A percentile compares a stretch with the other conserved stretches of the same genome.
These are phyloP conservation scores for Colletotrichum tamarilloi DNA, from an alignment of 2,329 filamentous ascomycete species.

Conservation along the genomic window DNA sequence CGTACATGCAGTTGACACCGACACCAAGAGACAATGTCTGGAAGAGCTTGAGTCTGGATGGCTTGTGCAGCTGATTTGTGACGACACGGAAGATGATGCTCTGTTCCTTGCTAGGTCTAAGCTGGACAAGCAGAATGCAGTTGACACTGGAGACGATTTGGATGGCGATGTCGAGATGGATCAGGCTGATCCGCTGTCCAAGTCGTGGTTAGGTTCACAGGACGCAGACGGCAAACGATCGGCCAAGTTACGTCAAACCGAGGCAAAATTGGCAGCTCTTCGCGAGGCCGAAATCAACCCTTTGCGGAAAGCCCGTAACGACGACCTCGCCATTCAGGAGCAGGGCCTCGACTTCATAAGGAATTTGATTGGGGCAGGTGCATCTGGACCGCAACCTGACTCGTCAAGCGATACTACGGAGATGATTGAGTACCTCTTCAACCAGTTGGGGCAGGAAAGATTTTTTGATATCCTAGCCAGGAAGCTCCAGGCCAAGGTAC, in stretches of 20 bases:
- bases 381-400: slow-evolving; percentile 61
- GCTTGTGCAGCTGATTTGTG: slow-evolving; percentile 82
- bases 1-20: slow-evolving; percentile 76
- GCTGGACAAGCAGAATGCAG: slow-evolving; percentile 40
- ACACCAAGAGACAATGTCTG: slow-evolving; percentile 81
- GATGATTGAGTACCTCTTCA: slow-evolving; percentile 89
- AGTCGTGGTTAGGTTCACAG: slow-evolving; percentile 35
- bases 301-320: slow-evolving; percentile 74
- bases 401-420: slow-evolving; percentile 64
- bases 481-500: slow-evolving; percentile 75
- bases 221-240: slow-evolving; percentile 43
- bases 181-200: slow-evolving; percentile 55
- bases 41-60: slow-evolving; percentile 82
- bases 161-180: slow-evolving; percentile 71
- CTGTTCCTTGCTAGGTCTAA: slow-evolving; percentile 52
- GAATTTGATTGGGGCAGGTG: slow-evolving; percentile 80
- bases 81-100: slow-evolving; percentile 67
- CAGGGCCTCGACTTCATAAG: slow-evolving; percentile 90
- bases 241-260: slow-evolving; percentile 59
- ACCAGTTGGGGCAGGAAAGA: slow-evolving; percentile 77
- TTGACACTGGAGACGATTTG: slow-evolving; percentile 50
- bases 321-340: slow-evolving; percentile 89
- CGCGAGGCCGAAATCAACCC: slow-evolving; percentile 77
- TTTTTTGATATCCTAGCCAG: slow-evolving; percentile 84
- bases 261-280: slow-evolving; percentile 60